Base-by-base conservation (phyloP, 306 rosid species). In the Glycine tomentella region DNA sequence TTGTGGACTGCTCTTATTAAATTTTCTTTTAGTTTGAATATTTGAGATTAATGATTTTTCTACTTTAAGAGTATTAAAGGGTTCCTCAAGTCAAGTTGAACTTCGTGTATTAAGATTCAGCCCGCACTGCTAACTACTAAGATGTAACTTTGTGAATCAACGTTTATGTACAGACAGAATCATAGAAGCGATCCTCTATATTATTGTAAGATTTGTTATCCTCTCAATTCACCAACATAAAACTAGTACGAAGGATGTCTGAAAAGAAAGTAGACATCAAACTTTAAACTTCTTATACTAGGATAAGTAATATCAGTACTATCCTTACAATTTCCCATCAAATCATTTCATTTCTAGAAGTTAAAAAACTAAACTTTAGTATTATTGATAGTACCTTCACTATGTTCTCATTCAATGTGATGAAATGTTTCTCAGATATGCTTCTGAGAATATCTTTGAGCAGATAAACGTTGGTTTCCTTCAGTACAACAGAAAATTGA, bases 401-500 rank as follows among this genome's bases (percentile, higher is more conserved):
- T 52, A 84, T 61, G 57, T 69, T 80, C 69, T 75, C 34, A 16
- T 75, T 73, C 78, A 84, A 17, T 44, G 34, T 33, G 45, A 7
- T 52, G 53, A 80, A 69, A n/a, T 75, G 34, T 69, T 75, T 46
- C 25, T 61, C 70, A 25, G 74, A 12, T 69, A 79, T 69, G 65
- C 8, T 49, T 51, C 9, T 45, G 65, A 80, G 69, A 50, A 75
- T 75, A 40, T 66, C 76, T 51, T 72, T 78, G 70, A 83, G 76
- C 55, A 8, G 69, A 59, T 59, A 25, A n/a, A 75, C 58, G 45
- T 75, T 84, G 69, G 58, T 67, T 72, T 84, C 80, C 78, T 69
- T 75, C 68, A 69, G 52, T 44, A 61, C 34, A 16, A 84, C 74
- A 59, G 84, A 79, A 45, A 84, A 84, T 62, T 75, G 80, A 51